Percentiles rank a stretch among this genome's conserved stretches.
Conservation (phyloP, 176 grass and related monocot species). For the Zea mays region DNA sequence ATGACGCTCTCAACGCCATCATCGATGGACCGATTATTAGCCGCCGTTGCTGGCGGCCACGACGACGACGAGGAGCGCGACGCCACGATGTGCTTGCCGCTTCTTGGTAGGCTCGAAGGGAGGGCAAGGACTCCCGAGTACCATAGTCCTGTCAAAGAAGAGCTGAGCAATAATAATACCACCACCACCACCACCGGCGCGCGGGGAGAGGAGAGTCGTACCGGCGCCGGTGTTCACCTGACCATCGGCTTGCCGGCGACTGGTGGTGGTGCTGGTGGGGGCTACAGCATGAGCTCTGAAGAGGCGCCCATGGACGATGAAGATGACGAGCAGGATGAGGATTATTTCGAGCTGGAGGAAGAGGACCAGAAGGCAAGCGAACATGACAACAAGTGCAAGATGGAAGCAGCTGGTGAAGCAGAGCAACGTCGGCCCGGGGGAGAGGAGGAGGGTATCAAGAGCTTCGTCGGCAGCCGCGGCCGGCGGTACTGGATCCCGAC, state of each 20-base stretch:
- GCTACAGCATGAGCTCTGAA: background rate
- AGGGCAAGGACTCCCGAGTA: background rate
- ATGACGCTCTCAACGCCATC: conserved; percentile 10
- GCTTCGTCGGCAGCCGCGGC: background rate
- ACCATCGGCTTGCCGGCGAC: conserved; percentile 56
- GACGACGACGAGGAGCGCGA: background rate
- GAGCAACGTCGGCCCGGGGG: background rate
- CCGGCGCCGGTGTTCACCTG: conserved; percentile 44
- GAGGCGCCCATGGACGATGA: conserved; percentile 34
- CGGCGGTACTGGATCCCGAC: conserved; percentile 85
- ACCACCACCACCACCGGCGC: background rate
- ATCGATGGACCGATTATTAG: background rate
- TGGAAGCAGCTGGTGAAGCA: conserved; percentile 15
- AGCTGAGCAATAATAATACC: background rate
- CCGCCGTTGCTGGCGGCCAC: background rate
- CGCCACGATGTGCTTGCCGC: conserved; percentile 58
- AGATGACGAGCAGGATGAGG: conserved; percentile 10
- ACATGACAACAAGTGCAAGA: conserved; percentile 21
- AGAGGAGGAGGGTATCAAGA: conserved; percentile 27
- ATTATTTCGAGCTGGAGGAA: conserved; percentile 8
- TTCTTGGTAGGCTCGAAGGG: conserved; percentile 71
- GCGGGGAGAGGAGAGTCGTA: background rate
- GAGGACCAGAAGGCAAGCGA: background rate
- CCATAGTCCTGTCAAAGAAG: conserved; percentile 41
- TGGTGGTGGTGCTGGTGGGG: too few species aligned